phyloP scores from a whole-genome alignment of 2,329 filamentous ascomycete genomes.

The Penicillium sp. region DNA sequence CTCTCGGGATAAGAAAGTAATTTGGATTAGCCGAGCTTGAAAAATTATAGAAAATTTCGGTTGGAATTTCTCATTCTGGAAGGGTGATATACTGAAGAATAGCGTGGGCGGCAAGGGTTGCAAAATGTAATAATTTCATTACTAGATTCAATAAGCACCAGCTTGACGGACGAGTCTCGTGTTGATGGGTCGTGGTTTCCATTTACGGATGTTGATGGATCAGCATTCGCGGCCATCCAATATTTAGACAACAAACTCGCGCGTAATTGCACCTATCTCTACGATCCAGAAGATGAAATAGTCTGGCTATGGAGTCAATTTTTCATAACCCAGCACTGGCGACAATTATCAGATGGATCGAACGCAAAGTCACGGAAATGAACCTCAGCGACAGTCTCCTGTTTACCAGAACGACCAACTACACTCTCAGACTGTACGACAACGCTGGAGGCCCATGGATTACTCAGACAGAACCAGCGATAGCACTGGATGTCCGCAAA shows the following conservation, averaged over 20 bases:
- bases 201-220: not conserved
- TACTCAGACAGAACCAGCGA: not conserved
- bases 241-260: not conserved
- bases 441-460: not conserved
- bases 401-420: not conserved
- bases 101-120: no score
- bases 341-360: not conserved
- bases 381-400: not conserved
- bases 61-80: not conserved
- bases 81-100: no score
- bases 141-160: not conserved
- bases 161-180: not conserved
- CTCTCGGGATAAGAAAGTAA: not conserved
- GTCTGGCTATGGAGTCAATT: not conserved
- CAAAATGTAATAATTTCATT: no score
- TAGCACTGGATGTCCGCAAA: not conserved
- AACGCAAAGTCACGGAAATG: not conserved
- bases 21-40: no score
- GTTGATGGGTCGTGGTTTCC: not conserved
- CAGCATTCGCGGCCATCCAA: not conserved
- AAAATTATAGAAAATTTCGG: no score
- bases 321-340: not conserved
- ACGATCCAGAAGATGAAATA: not conserved
- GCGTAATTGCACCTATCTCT: not conserved
- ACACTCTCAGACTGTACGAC: not conserved